These are phyloP conservation scores for Teunomyces tritomae DNA, from an alignment of 805 yeast genomes.

Conservation along the genomic window DNA sequence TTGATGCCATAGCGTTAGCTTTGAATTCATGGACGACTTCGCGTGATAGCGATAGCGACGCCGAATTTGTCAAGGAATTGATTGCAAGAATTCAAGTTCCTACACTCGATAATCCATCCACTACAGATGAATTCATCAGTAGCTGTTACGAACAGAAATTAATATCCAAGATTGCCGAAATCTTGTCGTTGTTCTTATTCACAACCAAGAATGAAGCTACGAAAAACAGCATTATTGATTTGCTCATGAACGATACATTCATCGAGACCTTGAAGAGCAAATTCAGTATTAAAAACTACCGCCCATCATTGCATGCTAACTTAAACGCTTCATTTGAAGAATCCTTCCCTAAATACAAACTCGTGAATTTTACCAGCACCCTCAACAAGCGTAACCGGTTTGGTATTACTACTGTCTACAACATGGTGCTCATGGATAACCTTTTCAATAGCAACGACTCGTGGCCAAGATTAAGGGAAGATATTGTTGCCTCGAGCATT, in stretches of 20 bases:
- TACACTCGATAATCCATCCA: slow-evolving; percentile 12
- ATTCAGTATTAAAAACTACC: slow-evolving; percentile 47
- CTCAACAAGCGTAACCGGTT: slow-evolving; percentile 45
- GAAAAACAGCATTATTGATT: slow-evolving; percentile 40
- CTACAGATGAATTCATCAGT: slow-evolving; percentile 24
- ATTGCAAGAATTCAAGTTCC: slow-evolving; percentile 28
- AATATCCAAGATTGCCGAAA: slow-evolving; percentile 68
- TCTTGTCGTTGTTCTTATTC: slow-evolving; percentile 69
- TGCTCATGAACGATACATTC: slow-evolving; percentile 40
- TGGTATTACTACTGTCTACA: slow-evolving; percentile 55
- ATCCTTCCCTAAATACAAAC: slow-evolving; percentile 45
- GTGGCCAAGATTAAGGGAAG: slow-evolving; percentile 44
- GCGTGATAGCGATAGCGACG: slow-evolving; percentile 50
- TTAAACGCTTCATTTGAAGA: slow-evolving; percentile 45
- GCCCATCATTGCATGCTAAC: slow-evolving; percentile 44
- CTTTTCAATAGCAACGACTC: slow-evolving; percentile 42
- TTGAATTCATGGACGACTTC: slow-evolving; percentile 76
- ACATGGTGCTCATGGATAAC: slow-evolving; percentile 60
- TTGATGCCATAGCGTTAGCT: slow-evolving; percentile 72
- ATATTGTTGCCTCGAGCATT: slow-evolving; percentile 56
- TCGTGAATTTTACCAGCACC: slow-evolving; percentile 52
- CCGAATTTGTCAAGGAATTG: slow-evolving; percentile 43
- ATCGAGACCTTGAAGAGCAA: slow-evolving; percentile 22
- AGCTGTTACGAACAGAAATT: slow-evolving; percentile 55
- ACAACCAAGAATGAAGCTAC: slow-evolving; percentile 48